phyloP scores from a whole-genome alignment of 106 monocot genomes.

The Gastrodia elata region DNA sequence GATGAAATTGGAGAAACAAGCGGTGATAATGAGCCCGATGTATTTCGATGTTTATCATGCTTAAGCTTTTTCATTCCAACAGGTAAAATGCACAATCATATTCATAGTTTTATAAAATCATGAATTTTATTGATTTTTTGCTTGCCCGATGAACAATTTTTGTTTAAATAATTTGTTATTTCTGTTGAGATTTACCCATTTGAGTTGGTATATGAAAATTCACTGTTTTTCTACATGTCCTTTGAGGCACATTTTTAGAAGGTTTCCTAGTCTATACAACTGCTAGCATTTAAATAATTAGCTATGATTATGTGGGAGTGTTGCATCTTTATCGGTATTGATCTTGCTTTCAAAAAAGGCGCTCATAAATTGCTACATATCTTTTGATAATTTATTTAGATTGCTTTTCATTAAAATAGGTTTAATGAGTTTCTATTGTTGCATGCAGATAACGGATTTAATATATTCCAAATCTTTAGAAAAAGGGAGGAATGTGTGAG shows the following conservation, averaged over 20 bases:
- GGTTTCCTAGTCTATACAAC: neutral
- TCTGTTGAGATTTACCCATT: neutral
- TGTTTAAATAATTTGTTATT: neutral
- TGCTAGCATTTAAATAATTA: neutral
- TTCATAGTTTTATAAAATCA: neutral
- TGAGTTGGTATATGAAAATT: neutral
- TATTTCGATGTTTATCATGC: slow-evolving; percentile 89
- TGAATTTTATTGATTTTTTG: slow-evolving; percentile 3
- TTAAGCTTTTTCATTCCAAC: slow-evolving; percentile 81
- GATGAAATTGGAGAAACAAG: slow-evolving; percentile 17
- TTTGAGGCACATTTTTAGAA: neutral
- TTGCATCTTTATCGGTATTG: too few species aligned
- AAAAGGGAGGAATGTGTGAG: slow-evolving; percentile 29
- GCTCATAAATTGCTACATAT: too few species aligned
- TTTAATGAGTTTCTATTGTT: slow-evolving; percentile 4
- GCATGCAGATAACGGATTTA: slow-evolving; percentile 47
- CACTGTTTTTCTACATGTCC: neutral
- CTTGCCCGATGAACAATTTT: neutral
- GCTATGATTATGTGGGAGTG: too few species aligned
- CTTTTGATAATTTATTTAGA: too few species aligned
- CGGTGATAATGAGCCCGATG: slow-evolving; percentile 22
- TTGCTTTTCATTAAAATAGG: too few species aligned
- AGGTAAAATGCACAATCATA: slow-evolving; percentile 32
- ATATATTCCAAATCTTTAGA: slow-evolving; percentile 48
- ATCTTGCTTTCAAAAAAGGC: too few species aligned